Percentiles rank a stretch among this genome's conserved stretches.
Evolutionary conservation across 1,139 yeast genomes (phyloP).

Genomic region (Kluyveromyces sp.): DNA sequence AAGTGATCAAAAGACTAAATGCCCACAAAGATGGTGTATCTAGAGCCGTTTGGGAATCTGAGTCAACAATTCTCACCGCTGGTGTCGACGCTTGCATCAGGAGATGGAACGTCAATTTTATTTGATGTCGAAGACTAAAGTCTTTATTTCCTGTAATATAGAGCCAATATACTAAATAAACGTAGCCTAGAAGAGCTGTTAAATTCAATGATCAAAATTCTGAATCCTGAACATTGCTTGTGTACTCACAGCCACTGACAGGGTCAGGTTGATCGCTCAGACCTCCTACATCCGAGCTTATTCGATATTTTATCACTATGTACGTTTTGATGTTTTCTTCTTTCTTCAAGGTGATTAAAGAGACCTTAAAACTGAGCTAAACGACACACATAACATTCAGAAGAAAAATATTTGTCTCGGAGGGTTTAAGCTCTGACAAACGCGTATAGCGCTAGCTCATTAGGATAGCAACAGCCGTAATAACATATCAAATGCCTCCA

Average conservation of each 20-base stretch:
- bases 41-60: constrained; percentile 58
- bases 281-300: too few relatives aligned
- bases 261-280: too few relatives aligned
- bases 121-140: not conserved
- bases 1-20: constrained; percentile 62
- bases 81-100: constrained; percentile 83
- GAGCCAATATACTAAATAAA: too few relatives aligned
- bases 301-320: constrained; percentile 2
- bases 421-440: too few relatives aligned
- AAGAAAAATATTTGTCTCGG: too few relatives aligned
- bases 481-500: not conserved
- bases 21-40: constrained; percentile 89
- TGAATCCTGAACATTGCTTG: too few relatives aligned
- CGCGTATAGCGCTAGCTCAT: too few relatives aligned
- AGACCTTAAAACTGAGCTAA: not conserved
- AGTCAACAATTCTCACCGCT: constrained; percentile 47
- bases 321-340: constrained; percentile 1
- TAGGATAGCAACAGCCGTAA: too few relatives aligned
- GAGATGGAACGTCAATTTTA: constrained; percentile 49
- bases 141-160: too few relatives aligned
- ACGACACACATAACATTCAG: not conserved
- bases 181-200: too few relatives aligned
- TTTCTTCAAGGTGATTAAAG: not conserved
- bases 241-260: too few relatives aligned
- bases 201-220: too few relatives aligned